Evolutionary conservation across 106 monocot genomes (phyloP), one percentile per base, ranked within the genome.

Genomic region (Hemerocallis citrina): DNA sequence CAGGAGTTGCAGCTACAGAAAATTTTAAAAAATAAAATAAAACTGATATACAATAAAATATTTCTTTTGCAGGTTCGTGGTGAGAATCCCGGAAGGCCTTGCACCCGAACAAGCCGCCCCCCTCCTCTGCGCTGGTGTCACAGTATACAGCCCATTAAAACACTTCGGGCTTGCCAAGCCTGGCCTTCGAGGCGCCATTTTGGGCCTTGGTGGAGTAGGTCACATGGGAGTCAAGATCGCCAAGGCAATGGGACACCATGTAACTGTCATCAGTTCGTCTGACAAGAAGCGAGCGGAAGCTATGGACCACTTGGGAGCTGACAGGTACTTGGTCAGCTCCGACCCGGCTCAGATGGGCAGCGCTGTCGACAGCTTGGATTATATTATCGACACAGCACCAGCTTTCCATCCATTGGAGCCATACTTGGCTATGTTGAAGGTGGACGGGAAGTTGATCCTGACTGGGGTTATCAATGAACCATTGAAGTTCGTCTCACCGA

Each of bases 211-310:
- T 5, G 98, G 98, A 0, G 98, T 99, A 6, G 98, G 98, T 7
- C 98, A 99, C 63, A 92, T 99, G 88, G 98, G 88, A 1, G 92
- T 92, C 47, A 85, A 92, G 77, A 61, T 99, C 6, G 98, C 88
- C 47, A 99, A 99, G 68, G 88, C 98, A 32, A 80, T 99, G 88
- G 98, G 82, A 37, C 98, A 99, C 75, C 85, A 92, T 39, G 78
- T 99, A 17, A 92, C 98, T 15, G 92, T 99, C 36, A 91, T 99
- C 54, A 99, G 98, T 85, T 99, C 98, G 1, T 99, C 98, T 8
- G 70, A 71, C 14, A 77, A 70, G 77, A 99, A 99, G 75, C 70
- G 80, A 22, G 20, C 50, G 1, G 98, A 99, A 55, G 92, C 98
- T 7, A 65, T 88, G 65, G 87, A 92, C 38, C 77, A 88, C 42